Base-by-base conservation (phyloP, 345 rosid species). In the Eucalyptus curtisii region DNA sequence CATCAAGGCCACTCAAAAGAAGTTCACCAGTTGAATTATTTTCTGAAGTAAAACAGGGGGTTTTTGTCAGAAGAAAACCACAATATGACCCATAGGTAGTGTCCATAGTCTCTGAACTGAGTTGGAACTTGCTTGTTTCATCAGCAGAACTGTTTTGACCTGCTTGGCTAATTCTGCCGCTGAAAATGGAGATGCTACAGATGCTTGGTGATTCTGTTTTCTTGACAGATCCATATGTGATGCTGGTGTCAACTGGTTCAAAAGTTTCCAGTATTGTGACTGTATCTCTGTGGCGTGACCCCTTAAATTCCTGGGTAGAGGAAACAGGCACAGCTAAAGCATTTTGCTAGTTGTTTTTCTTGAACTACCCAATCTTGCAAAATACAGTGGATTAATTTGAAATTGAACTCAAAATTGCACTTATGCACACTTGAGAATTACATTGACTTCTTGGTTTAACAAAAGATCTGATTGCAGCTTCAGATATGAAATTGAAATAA, bases 1-100 rank as follows among this genome's bases (percentile, higher is more conserved):
- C 94, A 57, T 91, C 94, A 90, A 92, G 92, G 91, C 94, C 97
- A 48, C 95, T 86, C 89, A 95, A 95, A 89, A 90, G 91, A 89
- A 95, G 94, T 86, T 95, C 98, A 57, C 94, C 98, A 87, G 93
- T 95, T 85, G 92, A 90, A 90, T 89, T 88, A 88, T 92, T 93
- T 47, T 90, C 89, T n/a, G 61, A 87, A 27, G 90, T 89, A 91
- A 89, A 42, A 85, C 92, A 90, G 59, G 14, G 71, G 25, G 71
- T 88, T 87, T 88, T 91, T 85, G 59, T 82, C 82, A 91, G 81
- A 87, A 85, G 91, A 89, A 88, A 71, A 55, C 87, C 91, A 88
- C 86, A 86, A 87, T 68, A 79, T 31, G 71, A 71, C 61, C 88
- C 88, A 31, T 90, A 88, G 50, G 90, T 85, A 87, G 87, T 91